phyloP scores from a whole-genome alignment of 1,284 basidiomycete species.

The Peniophora sp. region DNA sequence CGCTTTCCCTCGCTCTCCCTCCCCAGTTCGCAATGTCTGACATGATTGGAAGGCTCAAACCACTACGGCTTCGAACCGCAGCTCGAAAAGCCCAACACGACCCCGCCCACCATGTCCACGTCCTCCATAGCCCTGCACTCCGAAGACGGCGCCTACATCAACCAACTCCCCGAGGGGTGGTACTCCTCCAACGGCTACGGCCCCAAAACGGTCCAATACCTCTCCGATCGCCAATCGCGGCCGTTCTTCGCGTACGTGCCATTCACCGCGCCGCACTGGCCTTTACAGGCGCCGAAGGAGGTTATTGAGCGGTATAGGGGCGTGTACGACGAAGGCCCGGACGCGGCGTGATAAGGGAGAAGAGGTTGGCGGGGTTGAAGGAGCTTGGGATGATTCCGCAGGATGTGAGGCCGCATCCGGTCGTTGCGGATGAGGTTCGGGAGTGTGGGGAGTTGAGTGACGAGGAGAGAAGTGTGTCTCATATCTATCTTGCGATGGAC shows the following conservation, averaged over 20 bases:
- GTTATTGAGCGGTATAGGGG: conserved; percentile 16
- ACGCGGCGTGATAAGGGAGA: conserved; percentile 16
- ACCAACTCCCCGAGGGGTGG: conserved; percentile 10
- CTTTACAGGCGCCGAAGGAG: conserved; percentile 14
- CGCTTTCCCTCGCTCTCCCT: no score
- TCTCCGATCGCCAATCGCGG: conserved; percentile 10
- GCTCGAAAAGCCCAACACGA: conserved; percentile 5
- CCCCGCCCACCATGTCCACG: conserved; percentile 7
- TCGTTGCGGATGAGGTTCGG: conserved; percentile 5
- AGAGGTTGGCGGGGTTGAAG: conserved; percentile 12
- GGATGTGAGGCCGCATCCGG: conserved; percentile 6
- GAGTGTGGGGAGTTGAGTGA: conserved; percentile 6
- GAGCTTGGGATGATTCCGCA: conserved; percentile 13
- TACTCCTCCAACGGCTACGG: conserved; percentile 14
- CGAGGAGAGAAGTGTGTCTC: not conserved
- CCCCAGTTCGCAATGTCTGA: no score
- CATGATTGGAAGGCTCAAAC: conserved; percentile 6
- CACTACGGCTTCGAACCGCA: conserved; percentile 18
- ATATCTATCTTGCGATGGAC: no score
- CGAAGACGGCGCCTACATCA: conserved; percentile 10
- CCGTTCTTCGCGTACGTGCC: conserved; percentile 19
- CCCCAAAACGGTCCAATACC: conserved; percentile 14
- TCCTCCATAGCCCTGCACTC: conserved; percentile 6
- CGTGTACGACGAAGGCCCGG: conserved; percentile 15
- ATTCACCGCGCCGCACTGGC: conserved; percentile 18